Percentiles rank a stretch among this genome's conserved stretches.
Evolutionary conservation across 2,329 filamentous ascomycete genomes (phyloP).

Genomic region (Exophiala mesophila): DNA sequence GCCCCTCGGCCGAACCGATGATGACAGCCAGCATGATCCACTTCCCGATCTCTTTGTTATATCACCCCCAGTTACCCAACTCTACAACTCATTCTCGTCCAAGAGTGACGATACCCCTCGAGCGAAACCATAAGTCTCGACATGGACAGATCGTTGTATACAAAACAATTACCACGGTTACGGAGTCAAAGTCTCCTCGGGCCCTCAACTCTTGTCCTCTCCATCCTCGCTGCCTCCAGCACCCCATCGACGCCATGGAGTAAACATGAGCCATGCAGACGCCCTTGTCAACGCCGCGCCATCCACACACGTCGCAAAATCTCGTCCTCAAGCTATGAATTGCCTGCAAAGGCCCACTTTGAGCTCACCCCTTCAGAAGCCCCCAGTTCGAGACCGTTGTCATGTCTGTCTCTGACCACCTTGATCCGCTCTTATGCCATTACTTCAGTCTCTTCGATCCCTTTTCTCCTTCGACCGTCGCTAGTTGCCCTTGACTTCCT

Average conservation of each 20-base stretch:
- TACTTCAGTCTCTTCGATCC: constrained; percentile 25
- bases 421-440: constrained; percentile 26
- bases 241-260: no score
- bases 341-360: background rate
- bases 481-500: constrained; percentile 63
- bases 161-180: background rate
- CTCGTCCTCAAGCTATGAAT: constrained; percentile 17
- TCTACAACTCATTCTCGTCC: no score
- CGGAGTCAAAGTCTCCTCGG: no score
- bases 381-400: constrained; percentile 16
- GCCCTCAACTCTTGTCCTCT: no score
- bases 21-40: background rate
- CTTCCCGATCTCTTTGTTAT: background rate
- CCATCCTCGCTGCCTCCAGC: no score
- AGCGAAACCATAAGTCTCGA: no score
- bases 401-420: constrained; percentile 22
- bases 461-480: constrained; percentile 62
- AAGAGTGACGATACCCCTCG: no score
- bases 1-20: background rate
- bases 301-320: constrained; percentile 20
- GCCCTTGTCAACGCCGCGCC: no score
- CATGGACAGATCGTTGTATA: background rate
- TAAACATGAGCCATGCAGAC: no score
- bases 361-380: background rate
- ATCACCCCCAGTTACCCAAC: background rate